Base-by-base conservation (phyloP, 83 land plant species). In the Picea engelmannii region DNA sequence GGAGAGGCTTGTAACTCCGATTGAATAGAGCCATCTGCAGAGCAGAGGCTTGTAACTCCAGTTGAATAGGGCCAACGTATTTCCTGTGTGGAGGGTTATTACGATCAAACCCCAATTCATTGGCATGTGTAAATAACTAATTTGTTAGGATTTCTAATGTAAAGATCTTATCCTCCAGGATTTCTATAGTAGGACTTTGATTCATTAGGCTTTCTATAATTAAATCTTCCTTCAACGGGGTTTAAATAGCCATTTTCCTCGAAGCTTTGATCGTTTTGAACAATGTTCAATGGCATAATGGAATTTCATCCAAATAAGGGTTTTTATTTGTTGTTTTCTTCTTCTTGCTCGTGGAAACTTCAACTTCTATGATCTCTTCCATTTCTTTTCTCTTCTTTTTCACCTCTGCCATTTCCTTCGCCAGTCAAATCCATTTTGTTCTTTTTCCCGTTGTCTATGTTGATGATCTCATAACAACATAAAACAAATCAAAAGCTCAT, bases 1-100 rank as follows among this genome's bases (percentile, higher is more conserved):
- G n/a, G n/a, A 27, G 31, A 27, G 31, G 31, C 31, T 27, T 27
- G 31, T 27, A 27, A 27, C 1, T 27, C 31, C 31, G 31, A 1
- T 27, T 27, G 31, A 27, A 27, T 1, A 27, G 31, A 1, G 31
- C 31, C 31, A 78, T 91, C 88, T 25, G 81, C 64, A 1, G 95
- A 91, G 10, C 94, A 84, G 27, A 97, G 86, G 44, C 91, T 87
- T 80, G 91, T n/a, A 90, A 86, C 73, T 82, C 85, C 5, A 88
- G 91, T n/a, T 84, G 47, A 17, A 44, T 24, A 42, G 31, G 27
- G 13, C 75, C 67, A 67, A 74, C 5, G 2, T 73, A 68, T 31
- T 35, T n/a, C 4, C 11, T 16, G 13, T 59, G 25, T 66, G 42
- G 40, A 80, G 25, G 5, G 59, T 4, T 64, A 2, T n/a, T n/a